Percentiles rank a stretch among this genome's conserved stretches.
Evolutionary conservation across 2,329 filamentous ascomycete species (phyloP).

Genomic region (Erysiphe pulchra): DNA sequence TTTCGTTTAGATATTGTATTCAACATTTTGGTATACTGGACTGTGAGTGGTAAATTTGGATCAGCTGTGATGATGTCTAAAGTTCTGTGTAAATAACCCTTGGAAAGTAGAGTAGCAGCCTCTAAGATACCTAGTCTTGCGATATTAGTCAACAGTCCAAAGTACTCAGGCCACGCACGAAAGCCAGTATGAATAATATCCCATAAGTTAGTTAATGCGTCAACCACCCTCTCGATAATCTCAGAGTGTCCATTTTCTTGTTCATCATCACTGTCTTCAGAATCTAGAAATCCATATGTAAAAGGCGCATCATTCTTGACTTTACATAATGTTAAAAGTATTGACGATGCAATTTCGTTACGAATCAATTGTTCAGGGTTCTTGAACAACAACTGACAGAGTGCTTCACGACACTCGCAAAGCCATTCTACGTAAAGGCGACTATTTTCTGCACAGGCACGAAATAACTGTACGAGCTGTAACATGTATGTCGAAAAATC

Average conservation of each 20-base stretch:
- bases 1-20: conserved; percentile 23
- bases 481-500: conserved; percentile 31
- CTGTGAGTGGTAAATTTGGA: conserved; percentile 5
- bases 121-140: conserved; percentile 33
- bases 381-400: conserved; percentile 39
- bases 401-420: conserved; percentile 22
- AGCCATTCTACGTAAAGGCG: conserved; percentile 36
- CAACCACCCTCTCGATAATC: conserved; percentile 12
- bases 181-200: conserved; percentile 31
- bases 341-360: conserved; percentile 21
- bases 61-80: conserved; percentile 13
- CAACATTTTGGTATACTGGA: conserved; percentile 29
- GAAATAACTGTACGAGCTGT: conserved; percentile 24
- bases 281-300: conserved; percentile 18
- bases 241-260: conserved; percentile 12
- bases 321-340: conserved; percentile 25
- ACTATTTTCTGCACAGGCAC: conserved; percentile 27
- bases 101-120: conserved; percentile 29
- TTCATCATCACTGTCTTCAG: conserved; percentile 10
- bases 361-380: conserved; percentile 32
- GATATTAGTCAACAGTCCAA: conserved; percentile 42
- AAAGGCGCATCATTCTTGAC: conserved; percentile 24
- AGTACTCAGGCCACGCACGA: conserved; percentile 54
- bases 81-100: conserved; percentile 28
- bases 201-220: conserved; percentile 31